Evolutionary conservation across 768 basidiomycete species (phyloP).

Genomic region (Collybia nuda): DNA sequence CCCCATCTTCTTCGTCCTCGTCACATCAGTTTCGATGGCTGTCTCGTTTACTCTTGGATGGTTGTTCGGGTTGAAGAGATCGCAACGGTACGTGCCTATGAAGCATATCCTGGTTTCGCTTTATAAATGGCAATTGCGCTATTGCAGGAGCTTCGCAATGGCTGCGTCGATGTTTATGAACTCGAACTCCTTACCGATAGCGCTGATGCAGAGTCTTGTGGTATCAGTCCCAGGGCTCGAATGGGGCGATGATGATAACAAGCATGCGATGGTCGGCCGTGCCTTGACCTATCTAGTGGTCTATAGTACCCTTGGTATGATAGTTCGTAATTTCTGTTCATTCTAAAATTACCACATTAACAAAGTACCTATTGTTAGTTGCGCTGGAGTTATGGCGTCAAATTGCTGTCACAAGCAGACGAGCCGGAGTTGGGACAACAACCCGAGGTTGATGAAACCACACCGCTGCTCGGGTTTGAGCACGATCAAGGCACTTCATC

Average conservation of each 20-base stretch:
- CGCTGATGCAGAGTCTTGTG: slow-evolving; percentile 89
- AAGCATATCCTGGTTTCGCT: background rate
- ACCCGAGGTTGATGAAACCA: background rate
- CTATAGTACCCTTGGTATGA: slow-evolving; percentile 94
- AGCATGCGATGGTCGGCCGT: slow-evolving; percentile 88
- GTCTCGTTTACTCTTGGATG: slow-evolving; percentile 65
- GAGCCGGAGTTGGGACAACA: background rate
- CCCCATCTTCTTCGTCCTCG: slow-evolving; percentile 79
- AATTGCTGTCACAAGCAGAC: slow-evolving; percentile 15
- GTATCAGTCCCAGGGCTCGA: slow-evolving; percentile 79
- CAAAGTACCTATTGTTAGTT: slow-evolving; percentile 41
- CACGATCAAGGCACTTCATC: slow-evolving; percentile 1
- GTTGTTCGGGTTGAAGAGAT: slow-evolving; percentile 64
- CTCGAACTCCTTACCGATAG: slow-evolving; percentile 93
- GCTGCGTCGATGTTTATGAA: slow-evolving; percentile 92
- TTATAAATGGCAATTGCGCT: background rate
- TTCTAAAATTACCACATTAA: background rate
- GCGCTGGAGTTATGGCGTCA: slow-evolving; percentile 71
- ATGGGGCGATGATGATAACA: slow-evolving; percentile 79
- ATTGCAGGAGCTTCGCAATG: slow-evolving; percentile 67
- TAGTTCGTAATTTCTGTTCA: slow-evolving; percentile 43
- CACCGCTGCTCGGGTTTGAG: slow-evolving; percentile 7
- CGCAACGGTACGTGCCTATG: slow-evolving; percentile 63
- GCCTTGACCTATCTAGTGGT: slow-evolving; percentile 88
- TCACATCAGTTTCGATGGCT: slow-evolving; percentile 69